phyloP scores from a whole-genome alignment of 1,284 basidiomycete genomes.

The Boletus mariae region DNA sequence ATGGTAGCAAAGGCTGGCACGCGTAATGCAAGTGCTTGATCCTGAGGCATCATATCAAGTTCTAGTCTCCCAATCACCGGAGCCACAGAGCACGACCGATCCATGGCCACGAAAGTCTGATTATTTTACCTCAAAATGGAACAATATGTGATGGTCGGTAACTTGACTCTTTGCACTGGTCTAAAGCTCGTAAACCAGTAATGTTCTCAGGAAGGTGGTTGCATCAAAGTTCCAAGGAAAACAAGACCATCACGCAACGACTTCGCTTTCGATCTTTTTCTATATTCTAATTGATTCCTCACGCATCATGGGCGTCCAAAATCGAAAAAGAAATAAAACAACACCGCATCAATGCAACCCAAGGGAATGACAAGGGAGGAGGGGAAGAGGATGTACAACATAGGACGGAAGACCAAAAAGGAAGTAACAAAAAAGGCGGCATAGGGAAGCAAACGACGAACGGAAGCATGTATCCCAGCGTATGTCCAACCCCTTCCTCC shows the following conservation, averaged over 20 bases:
- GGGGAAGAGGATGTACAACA: constrained; percentile 17
- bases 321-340: constrained; percentile 12
- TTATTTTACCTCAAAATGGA: too few species aligned
- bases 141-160: too few species aligned
- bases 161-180: too few species aligned
- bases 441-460: constrained; percentile 12
- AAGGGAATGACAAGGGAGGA: constrained; percentile 9
- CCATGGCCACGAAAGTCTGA: too few species aligned
- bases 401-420: constrained; percentile 5
- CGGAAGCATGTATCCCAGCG: constrained; percentile 11
- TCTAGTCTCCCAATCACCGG: too few species aligned
- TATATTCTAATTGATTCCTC: constrained; percentile 25
- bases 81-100: too few species aligned
- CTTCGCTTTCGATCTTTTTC: constrained; percentile 1
- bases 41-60: too few species aligned
- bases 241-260: background rate
- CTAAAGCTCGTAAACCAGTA: too few species aligned
- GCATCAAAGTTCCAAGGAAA: background rate
- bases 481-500: constrained; percentile 7
- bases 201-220: too few species aligned
- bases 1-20: too few species aligned
- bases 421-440: constrained; percentile 7
- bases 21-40: too few species aligned
- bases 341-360: constrained; percentile 16
- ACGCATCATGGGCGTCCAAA: constrained; percentile 23